Conservation (phyloP, 495 filamentous ascomycete genomes). For the Hypomontagnella submonticulosa region DNA sequence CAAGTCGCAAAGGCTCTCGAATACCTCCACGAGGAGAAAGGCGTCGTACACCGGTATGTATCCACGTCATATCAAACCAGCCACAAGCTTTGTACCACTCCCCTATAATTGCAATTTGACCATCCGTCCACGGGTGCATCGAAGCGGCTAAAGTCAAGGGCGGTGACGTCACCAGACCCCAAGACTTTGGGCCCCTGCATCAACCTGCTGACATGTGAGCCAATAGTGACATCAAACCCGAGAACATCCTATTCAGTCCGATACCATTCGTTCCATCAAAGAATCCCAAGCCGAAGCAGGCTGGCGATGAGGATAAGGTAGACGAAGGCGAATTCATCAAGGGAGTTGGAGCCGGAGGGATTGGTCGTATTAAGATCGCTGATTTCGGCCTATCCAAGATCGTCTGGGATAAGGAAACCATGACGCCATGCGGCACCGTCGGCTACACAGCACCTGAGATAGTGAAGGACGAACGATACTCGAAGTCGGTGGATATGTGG, state of each 20-base stretch:
- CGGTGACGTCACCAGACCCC: conserved; percentile 30
- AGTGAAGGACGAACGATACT: conserved; percentile 98
- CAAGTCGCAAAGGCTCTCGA: conserved; percentile 94
- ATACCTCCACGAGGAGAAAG: conserved; percentile 93
- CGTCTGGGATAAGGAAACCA: conserved; percentile 98
- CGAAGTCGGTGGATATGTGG: conserved; percentile 99
- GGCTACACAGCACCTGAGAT: conserved; percentile 99
- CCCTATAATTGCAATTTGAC: conserved; percentile 1
- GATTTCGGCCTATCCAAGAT: conserved; percentile 98
- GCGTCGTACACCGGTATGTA: conserved; percentile 94
- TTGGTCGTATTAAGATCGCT: conserved; percentile 95
- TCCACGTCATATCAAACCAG: conserved; percentile 11
- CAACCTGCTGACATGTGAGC: conserved; percentile 32
- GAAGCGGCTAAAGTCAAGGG: conserved; percentile 34
- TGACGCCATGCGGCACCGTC: conserved; percentile 98
- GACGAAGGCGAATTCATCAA: conserved; percentile 94
- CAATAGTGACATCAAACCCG: conserved; percentile 97
- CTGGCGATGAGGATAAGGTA: conserved; percentile 96
- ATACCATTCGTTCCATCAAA: conserved; percentile 82
- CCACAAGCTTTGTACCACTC: conserved; percentile 10
- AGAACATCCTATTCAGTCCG: conserved; percentile 94
- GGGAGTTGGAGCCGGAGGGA: conserved; percentile 88
- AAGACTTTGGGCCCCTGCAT: conserved; percentile 30
- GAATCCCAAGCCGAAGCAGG: conserved; percentile 76
- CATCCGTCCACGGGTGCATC: conserved; percentile 14